Evolutionary conservation across 2,329 filamentous ascomycete species (phyloP).

Genomic region (Phoma sp.): DNA sequence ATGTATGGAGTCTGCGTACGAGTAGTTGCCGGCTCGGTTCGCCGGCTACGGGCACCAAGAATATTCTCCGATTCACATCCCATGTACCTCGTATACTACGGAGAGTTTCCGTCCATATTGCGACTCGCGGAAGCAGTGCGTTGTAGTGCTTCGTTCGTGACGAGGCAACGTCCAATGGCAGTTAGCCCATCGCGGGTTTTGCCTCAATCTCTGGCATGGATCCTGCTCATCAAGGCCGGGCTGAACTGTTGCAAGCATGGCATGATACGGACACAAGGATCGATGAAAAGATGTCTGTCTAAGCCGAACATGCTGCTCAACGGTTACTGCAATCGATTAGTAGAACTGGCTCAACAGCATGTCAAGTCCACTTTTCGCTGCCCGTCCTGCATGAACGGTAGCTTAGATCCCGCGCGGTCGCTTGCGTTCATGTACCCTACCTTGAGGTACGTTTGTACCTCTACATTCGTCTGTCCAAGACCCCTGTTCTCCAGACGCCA

Average conservation of each 20-base stretch:
- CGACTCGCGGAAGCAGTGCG: conserved; percentile 3
- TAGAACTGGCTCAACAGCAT: conserved; percentile 12
- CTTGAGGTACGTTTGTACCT: conserved; percentile 6
- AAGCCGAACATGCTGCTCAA: conserved; percentile 10
- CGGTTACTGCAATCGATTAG: conserved; percentile 4
- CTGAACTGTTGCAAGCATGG: not conserved
- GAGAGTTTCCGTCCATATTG: conserved; percentile 1
- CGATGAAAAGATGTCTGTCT: conserved; percentile 1
- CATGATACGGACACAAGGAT: conserved; percentile 9
- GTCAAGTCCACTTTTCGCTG: conserved; percentile 1
- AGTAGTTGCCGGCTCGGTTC: conserved; percentile 2
- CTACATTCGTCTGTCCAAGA: not conserved
- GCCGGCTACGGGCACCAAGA: conserved; percentile 2
- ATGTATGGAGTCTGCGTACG: not conserved
- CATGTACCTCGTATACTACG: not conserved
- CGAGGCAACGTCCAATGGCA: not conserved
- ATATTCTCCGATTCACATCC: not conserved
- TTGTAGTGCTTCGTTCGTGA: conserved; percentile 6
- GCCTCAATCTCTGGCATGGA: not conserved
- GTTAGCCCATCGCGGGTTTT: conserved; percentile 10
- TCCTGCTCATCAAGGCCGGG: not conserved
- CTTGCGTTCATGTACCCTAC: conserved; percentile 4
- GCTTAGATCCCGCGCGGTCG: not conserved
- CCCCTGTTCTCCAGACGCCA: not conserved
- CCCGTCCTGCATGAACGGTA: conserved; percentile 11